A percentile compares a stretch with the other conserved stretches of the same genome.
phyloP scores from a whole-genome alignment of 345 rosid species.

The Litchi chinensis region DNA sequence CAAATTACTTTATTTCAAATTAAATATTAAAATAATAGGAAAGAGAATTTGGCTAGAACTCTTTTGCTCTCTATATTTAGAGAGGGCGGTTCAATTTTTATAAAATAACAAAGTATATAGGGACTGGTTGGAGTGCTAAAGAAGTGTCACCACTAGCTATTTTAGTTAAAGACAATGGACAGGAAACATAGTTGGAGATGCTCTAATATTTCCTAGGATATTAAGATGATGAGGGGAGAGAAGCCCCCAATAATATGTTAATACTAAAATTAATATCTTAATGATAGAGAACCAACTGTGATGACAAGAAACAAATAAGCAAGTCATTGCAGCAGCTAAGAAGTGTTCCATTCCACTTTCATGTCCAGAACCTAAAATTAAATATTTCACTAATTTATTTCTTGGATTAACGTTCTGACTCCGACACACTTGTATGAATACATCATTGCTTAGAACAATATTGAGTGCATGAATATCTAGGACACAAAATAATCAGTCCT shows the following conservation, averaged over 20 bases:
- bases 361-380: neutral
- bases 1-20: too few species aligned
- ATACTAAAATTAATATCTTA: neutral
- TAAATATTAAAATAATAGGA: too few species aligned
- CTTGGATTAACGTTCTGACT: neutral
- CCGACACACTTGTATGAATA: neutral
- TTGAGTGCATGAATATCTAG: neutral
- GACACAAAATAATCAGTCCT: slow-evolving; percentile 4
- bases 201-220: neutral
- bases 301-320: neutral
- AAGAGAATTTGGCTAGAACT: too few species aligned
- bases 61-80: too few species aligned
- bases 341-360: slow-evolving; percentile 1
- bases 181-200: too few species aligned
- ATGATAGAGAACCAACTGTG: neutral
- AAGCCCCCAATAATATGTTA: neutral
- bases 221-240: neutral
- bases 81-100: too few species aligned
- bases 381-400: neutral
- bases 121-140: too few species aligned
- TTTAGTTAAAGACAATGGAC: too few species aligned
- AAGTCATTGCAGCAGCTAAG: neutral
- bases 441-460: neutral
- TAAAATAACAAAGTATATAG: too few species aligned
- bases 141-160: too few species aligned